Base-by-base conservation (phyloP, 805 yeast species). In the Sugiyamaella mastotermitis region DNA sequence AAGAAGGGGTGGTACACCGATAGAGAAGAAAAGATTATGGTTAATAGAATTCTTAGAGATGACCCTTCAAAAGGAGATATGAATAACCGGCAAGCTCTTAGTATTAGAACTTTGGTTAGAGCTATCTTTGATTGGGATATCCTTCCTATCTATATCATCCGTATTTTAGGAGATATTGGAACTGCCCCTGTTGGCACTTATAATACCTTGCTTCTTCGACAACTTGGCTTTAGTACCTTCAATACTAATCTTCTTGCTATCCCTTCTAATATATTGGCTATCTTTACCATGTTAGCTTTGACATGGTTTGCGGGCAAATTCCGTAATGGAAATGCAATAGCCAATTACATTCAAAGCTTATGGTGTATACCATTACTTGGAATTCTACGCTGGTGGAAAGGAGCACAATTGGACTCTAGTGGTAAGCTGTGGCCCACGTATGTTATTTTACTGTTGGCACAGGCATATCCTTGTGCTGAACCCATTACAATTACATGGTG, bases 41-140 rank as follows among this genome's bases (percentile, higher is more conserved):
- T 75, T 35, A 76, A 76, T 52, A 62, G 75, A 45, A 65, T 78
- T 2, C 55, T 78, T 34, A 60, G 82, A 48, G 83, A 78, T 52
- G 84, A 78, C 50, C 83, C 83, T 15, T 50, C 69, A 6, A 71
- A 71, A 61, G 80, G 82, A 16, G 80, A 74, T 43, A 75, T 76
- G 82, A 66, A 76, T 51, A 77, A 78, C 50, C 64, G 80, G 52
- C 72, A 72, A 47, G 75, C 78, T 5, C 53, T 78, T 13, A 53
- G 65, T 2, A 42, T 60, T 3, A 62, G 53, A 31, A 64, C 61
- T 56, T 45, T 78, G 13, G 52, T 57, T 46, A 48, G 56, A 15
- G 57, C 74, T 3, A 33, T 74, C 8, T 27, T 47, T 2, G 82
- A 78, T 50, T 72, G 61, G 50, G 72, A 74, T 51, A 41, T 76